These are phyloP conservation scores for Alternaria sp. DNA, from an alignment of 2,329 filamentous ascomycete genomes.

Conservation along the genomic window DNA sequence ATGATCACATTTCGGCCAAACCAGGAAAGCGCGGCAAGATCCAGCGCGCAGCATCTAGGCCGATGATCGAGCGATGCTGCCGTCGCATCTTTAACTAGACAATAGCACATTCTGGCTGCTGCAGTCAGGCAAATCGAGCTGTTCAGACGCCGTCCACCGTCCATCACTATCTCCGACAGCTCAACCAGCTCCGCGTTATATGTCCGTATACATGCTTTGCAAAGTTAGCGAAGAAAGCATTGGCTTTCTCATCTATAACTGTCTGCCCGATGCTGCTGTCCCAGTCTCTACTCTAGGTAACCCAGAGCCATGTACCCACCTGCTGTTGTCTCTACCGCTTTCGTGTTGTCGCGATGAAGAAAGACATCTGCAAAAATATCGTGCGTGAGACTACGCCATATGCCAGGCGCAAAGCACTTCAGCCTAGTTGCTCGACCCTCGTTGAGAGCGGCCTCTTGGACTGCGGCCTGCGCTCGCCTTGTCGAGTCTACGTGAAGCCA, in stretches of 20 bases:
- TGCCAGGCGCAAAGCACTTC: background rate
- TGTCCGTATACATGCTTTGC: background rate
- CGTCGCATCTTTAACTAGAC: background rate
- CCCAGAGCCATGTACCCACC: background rate
- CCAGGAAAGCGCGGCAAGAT: background rate
- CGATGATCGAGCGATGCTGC: background rate
- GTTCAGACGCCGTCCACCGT: too few relatives aligned
- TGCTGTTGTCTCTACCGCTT: background rate
- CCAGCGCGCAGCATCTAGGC: background rate
- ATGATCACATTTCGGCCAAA: background rate
- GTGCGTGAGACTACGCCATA: background rate
- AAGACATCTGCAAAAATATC: background rate
- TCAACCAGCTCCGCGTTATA: background rate
- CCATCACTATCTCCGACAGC: background rate
- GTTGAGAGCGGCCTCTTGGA: background rate
- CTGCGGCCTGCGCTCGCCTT: background rate
- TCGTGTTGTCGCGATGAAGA: background rate
- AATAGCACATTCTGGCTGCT: too few relatives aligned
- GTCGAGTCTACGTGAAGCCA: too few relatives aligned
- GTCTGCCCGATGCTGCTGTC: background rate
- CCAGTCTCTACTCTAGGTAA: rapidly evolving
- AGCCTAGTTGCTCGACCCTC: background rate
- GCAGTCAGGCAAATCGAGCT: too few relatives aligned
- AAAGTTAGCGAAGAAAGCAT: background rate
- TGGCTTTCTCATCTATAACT: background rate